Evolutionary conservation across 1,284 basidiomycete genomes (phyloP), one percentile per base, ranked within the genome.

Genomic region (Trametes hirsuta): DNA sequence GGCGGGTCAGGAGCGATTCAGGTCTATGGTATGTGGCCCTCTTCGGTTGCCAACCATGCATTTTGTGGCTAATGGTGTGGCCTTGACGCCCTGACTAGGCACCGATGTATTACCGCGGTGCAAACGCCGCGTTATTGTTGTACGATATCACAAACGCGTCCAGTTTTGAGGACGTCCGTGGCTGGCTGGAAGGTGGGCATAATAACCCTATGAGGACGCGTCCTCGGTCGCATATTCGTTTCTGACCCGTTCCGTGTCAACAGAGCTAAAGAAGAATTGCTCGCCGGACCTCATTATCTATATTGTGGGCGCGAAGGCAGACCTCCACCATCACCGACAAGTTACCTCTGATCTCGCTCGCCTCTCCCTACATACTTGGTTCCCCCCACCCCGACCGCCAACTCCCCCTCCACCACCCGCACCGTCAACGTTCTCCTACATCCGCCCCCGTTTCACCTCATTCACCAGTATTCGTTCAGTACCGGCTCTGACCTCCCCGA

Each of bases 61-160:
- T 41, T 53, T 46, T 49, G 48, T 47, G 56, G 55, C 60, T 63
- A 53, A 59, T 51, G 9, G n/a, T 51, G 47, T 48, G 18, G 46
- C 52, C 48, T 53, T 62, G 46, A 65, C 61, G 59, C 59, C 60
- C 44, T 63, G 58, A 53, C 53, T 71, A 93, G 93, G 95, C 95
- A 68, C 96, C 96, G 59, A 97, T 99, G 93, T 99, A 99, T 82
- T 98, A 98, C 83, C 90, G 97, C 74, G 97, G 96, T 71, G 95
- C 96, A 64, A 94, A 97, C 71, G 97, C 97, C 58, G 97, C 97
- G 25, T 87, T 99, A 54, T 84, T 98, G 63, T 87, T 98, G 68
- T 99, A 99, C 79, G 97, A 99, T 81, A 95, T 99, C 69, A 99
- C 97, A 69, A 94, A 93, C 76, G 82, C 85, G 66, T 81, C 90